phyloP scores from a whole-genome alignment of 1,284 basidiomycete genomes.

The Leccinum fuscescens region DNA sequence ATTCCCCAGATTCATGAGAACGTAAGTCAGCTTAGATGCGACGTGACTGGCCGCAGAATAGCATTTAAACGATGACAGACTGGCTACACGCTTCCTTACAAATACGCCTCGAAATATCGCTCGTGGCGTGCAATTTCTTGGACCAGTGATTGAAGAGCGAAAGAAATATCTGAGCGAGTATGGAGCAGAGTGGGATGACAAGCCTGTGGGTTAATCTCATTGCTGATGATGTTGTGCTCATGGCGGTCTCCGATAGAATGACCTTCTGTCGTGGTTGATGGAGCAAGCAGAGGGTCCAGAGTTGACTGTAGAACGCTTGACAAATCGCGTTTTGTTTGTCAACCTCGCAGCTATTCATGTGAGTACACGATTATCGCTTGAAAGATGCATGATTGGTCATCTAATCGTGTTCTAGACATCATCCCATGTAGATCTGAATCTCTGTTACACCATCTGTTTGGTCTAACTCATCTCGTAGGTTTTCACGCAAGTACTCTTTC shows the following conservation, averaged over 20 bases:
- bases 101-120: not conserved
- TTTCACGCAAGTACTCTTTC: constrained; percentile 20
- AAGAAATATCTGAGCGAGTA: constrained; percentile 29
- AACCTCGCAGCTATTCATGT: constrained; percentile 30
- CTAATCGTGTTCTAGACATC: not conserved
- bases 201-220: constrained; percentile 32
- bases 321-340: constrained; percentile 32
- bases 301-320: constrained; percentile 30
- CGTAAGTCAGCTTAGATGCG: constrained; percentile 29
- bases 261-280: constrained; percentile 42
- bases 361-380: not conserved
- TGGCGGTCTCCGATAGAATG: constrained; percentile 31
- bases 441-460: not conserved
- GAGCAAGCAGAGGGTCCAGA: constrained; percentile 33
- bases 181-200: constrained; percentile 35
- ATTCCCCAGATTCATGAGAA: constrained; percentile 39
- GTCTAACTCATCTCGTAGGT: not conserved
- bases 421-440: not conserved
- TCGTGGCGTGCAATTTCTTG: constrained; percentile 27
- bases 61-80: not conserved
- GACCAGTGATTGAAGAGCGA: constrained; percentile 39
- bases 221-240: not conserved
- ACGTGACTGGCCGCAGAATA: not conserved
- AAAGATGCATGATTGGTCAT: not conserved
- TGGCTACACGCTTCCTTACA: not conserved